These are phyloP conservation scores for Straminergon stramineum DNA, from an alignment of 225 moss, liverwort and hornwort genomes.

Conservation along the genomic window DNA sequence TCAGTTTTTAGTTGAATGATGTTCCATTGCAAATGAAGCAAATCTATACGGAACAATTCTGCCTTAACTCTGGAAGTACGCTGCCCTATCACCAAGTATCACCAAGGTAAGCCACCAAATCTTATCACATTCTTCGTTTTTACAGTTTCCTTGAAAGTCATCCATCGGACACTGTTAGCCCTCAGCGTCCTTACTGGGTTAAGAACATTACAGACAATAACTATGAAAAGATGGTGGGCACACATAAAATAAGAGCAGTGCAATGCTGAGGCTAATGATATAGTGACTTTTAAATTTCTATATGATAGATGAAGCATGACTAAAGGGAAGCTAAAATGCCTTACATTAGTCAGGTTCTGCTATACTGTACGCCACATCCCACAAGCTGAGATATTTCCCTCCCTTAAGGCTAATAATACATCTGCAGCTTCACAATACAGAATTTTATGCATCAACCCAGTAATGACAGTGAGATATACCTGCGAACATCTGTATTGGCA, in stretches of 20 bases:
- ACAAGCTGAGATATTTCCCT: background rate
- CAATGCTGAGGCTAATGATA: background rate
- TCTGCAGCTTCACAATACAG: background rate
- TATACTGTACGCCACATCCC: background rate
- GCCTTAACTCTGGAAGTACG: no score
- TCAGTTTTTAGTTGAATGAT: background rate
- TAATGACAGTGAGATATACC: slow-evolving; percentile 16
- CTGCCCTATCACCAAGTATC: background rate
- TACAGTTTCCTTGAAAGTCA: background rate
- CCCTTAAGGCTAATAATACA: background rate
- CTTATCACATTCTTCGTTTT: background rate
- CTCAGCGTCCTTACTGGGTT: background rate
- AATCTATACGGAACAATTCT: background rate
- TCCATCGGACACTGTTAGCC: background rate
- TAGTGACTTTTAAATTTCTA: background rate
- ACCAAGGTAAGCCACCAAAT: background rate
- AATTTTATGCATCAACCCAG: background rate
- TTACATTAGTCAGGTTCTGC: background rate
- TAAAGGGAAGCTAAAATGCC: background rate
- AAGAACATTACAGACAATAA: background rate
- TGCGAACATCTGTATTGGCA: slow-evolving; percentile 59
- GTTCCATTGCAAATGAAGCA: background rate
- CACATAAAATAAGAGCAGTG: background rate
- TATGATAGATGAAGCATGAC: background rate
- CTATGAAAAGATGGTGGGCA: background rate